phyloP scores from a whole-genome alignment of 768 basidiomycete genomes.

The Boletus rufocinnamomeus region DNA sequence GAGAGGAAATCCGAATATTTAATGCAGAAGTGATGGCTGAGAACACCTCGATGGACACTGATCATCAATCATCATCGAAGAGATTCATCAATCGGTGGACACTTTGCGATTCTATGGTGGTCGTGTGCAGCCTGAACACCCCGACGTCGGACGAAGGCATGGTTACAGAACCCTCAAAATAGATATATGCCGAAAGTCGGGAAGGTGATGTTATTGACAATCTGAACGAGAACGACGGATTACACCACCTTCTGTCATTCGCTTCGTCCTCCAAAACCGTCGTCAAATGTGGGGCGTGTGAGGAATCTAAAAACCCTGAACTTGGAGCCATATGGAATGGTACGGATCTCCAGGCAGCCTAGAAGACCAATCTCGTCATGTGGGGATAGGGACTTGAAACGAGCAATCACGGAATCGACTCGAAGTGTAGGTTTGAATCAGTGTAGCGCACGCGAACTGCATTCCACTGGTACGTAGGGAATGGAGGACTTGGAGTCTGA shows the following conservation, averaged over 20 bases:
- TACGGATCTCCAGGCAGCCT: not conserved
- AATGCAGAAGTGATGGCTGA: not conserved
- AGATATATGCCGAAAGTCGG: not conserved
- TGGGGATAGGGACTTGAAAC: not conserved
- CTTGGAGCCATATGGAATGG: not conserved
- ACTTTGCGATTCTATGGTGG: not conserved
- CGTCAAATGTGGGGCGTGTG: not conserved
- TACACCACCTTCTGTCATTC: not conserved
- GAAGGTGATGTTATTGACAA: not conserved
- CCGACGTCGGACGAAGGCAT: not conserved
- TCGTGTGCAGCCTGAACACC: not conserved
- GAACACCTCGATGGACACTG: not conserved
- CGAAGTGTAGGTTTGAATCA: not conserved
- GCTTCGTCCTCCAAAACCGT: not conserved
- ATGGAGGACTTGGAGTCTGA: not conserved
- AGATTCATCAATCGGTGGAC: not conserved
- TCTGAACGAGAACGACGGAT: not conserved
- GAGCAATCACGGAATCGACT: too few species aligned
- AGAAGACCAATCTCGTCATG: not conserved
- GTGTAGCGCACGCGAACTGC: not conserved
- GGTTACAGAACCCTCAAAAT: not conserved
- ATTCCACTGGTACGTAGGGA: not conserved
- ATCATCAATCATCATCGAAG: not conserved
- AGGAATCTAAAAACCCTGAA: not conserved
- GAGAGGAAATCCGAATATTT: not conserved